Base-by-base conservation (phyloP, 768 basidiomycete species). In the Suillus plorans region DNA sequence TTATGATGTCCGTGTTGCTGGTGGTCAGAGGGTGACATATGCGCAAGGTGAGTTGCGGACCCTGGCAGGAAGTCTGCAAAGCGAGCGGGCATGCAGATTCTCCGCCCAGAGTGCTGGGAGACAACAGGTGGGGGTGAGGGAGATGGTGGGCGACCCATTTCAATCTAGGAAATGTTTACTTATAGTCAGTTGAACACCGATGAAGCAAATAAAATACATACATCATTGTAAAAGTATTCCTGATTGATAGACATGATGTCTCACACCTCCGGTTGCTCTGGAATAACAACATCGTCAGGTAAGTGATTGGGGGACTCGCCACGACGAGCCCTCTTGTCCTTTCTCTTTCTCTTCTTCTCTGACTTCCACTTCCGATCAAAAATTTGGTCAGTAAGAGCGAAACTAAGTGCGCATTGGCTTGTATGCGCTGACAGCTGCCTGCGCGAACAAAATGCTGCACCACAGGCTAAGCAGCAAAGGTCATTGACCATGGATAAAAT, bases 31-130 rank as follows among this genome's bases (percentile, higher is more conserved):
- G 47, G 47, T 10, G 22, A 22, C 47, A 49, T 49, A 13, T 49
- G 47, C 0, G 47, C 47, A 22, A 49, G 47, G 47, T 49, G 47
- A 49, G 47, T 49, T 7, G 22, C 13, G 4, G 5, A 5, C 12
- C 60, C 63, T 12, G 61, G 61, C 0, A 68, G 41, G 49, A 60
- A 68, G 22, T 68, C 67, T 2, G 6, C 45, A n/a, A n/a, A n/a
- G n/a, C n/a, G n/a, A n/a, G n/a, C n/a, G n/a, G n/a, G n/a, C n/a
- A n/a, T n/a, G n/a, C n/a, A n/a, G n/a, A n/a, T n/a, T n/a, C n/a
- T n/a, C n/a, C n/a, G n/a, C n/a, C n/a, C n/a, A n/a, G n/a, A n/a
- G n/a, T n/a, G n/a, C n/a, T n/a, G n/a, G n/a, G n/a, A n/a, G n/a
- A n/a, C n/a, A n/a, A n/a, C n/a, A n/a, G n/a, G n/a, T n/a, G n/a